Base-by-base conservation (phyloP, 1,139 yeast genomes). In the Pichia cactophila region DNA sequence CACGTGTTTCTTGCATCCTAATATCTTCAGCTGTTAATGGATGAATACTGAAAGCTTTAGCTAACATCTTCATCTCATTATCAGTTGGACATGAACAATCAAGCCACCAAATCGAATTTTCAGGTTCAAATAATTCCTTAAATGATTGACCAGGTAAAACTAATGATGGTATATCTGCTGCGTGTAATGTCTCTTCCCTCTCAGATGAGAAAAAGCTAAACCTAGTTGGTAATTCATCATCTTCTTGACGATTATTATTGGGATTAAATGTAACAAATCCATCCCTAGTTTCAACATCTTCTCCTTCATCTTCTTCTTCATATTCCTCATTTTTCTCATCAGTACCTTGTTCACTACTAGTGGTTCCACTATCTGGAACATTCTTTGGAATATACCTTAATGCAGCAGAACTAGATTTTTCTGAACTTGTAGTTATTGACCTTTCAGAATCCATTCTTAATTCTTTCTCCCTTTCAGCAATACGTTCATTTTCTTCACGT, bases 21-120 rank as follows among this genome's bases (percentile, higher is more conserved):
- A 85, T 84, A 80, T 85, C 94, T 69, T 85, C 94, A 2, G 92
- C 86, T 0, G 89, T 83, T 70, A 84, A 77, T 46, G 92, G 92
- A 70, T 84, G 92, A 66, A 84, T 81, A n/a, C 88, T 87, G 63
- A 84, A 84, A 0, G 88, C 83, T 48, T 65, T 66, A 8, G 69
- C 68, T 36, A 66, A 45, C 58, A 63, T 58, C 45, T 65, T 66
- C 68, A 66, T 64, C 52, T 66, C 69, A 48, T 55, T 63, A 51
- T 66, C 69, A 2, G 69, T 66, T 9, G 69, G 69, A 52, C 69
- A 66, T 35, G 62, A 58, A 51, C 68, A 83, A 63, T 85, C 90
- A 42, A 85, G 64, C 94, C 94, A 85, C 89, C 88, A 83, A 29
- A 74, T 69, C 1, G 83, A 80, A 47, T 79, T 80, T n/a, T 76